Evolutionary conservation across 176 grass and related monocot species (phyloP).

Genomic region (Sorghum bicolor): Sorghum_bicolor_NCBIv3 NC_012870.2:68491001-68491500

Average conservation of each 20-base stretch:
- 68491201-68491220: background rate
- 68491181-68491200: background rate
- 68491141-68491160: background rate
- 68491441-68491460: too few species aligned
- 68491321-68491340: background rate
- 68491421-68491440: background rate
- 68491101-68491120: background rate
- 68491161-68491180: background rate
- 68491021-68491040: background rate
- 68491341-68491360: background rate
- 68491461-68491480: background rate
- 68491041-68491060: background rate
- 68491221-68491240: background rate
- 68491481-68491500: background rate
- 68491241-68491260: background rate
- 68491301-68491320: background rate
- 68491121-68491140: background rate
- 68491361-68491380: background rate
- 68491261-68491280: background rate
- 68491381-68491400: background rate
- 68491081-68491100: slow-evolving; percentile 22
- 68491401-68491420: background rate
- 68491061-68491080: slow-evolving; percentile 27
- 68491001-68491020: background rate
- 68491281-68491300: background rate